Evolutionary conservation across 495 filamentous ascomycete genomes (phyloP).

Genomic region (Cairneyella variabilis): DNA sequence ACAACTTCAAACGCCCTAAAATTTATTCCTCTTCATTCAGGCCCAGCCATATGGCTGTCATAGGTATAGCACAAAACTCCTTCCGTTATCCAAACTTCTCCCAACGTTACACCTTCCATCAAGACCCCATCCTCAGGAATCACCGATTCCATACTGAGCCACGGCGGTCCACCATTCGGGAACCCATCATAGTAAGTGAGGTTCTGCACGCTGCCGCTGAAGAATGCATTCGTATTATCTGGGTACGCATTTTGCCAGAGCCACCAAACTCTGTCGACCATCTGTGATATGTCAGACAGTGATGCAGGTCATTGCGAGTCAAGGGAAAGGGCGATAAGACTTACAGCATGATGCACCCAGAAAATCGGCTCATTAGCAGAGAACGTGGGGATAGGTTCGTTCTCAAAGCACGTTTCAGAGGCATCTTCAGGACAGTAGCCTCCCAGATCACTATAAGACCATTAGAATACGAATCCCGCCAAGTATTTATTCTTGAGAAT

Average conservation of each 20-base stretch:
- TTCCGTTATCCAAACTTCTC: not conserved
- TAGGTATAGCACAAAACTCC: not conserved
- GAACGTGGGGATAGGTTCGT: not conserved
- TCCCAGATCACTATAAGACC: not conserved
- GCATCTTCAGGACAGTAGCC: not conserved
- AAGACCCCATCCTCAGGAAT: not conserved
- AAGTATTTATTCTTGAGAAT: no score
- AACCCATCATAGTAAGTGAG: not conserved
- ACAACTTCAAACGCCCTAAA: no score
- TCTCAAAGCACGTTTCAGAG: not conserved
- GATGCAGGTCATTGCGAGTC: not conserved
- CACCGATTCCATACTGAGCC: not conserved
- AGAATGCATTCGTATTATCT: not conserved
- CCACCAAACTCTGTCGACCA: not conserved
- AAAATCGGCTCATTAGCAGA: not conserved
- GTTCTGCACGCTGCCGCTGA: not conserved
- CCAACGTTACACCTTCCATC: not conserved
- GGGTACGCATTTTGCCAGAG: not conserved
- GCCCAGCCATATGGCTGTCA: no score
- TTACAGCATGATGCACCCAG: not conserved
- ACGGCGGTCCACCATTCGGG: not conserved
- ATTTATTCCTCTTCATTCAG: no score
- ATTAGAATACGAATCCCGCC: no score
- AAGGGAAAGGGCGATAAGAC: not conserved
- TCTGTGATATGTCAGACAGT: no score